Percentiles rank a stretch among this genome's conserved stretches.
Conservation (phyloP, 2,329 filamentous ascomycete genomes). For the Colletotrichum sp. region DNA sequence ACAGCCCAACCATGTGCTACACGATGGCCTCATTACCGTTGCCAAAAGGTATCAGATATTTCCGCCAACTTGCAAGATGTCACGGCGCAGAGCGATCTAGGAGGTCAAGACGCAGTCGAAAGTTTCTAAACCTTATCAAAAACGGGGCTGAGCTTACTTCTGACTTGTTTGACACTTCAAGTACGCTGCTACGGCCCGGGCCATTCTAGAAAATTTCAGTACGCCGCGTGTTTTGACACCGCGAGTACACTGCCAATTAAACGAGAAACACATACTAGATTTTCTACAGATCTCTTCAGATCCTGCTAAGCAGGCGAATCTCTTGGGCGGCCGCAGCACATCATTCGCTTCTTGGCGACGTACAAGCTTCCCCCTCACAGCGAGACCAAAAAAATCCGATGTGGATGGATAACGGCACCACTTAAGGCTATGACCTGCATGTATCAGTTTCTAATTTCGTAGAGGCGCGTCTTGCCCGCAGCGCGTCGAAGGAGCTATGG, state of each 20-base stretch:
- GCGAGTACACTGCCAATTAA: neutral
- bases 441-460: neutral
- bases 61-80: neutral
- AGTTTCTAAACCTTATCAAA: neutral
- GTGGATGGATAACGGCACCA: neutral
- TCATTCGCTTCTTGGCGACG: neutral
- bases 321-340: neutral
- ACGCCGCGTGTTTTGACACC: neutral
- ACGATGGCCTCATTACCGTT: neutral
- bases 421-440: neutral
- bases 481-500: neutral
- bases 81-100: neutral
- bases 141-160: neutral
- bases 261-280: neutral
- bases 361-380: neutral
- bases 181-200: neutral
- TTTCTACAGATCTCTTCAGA: neutral
- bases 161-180: neutral
- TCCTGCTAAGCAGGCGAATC: neutral
- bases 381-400: neutral
- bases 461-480: neutral
- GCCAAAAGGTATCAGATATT: neutral
- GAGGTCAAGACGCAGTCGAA: rapidly evolving
- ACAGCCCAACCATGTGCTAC: neutral
- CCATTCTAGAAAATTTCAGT: neutral